A percentile compares a stretch with the other conserved stretches of the same genome.
phyloP scores from a whole-genome alignment of 1,284 basidiomycete genomes.

The Leucoagaricus sp. region DNA sequence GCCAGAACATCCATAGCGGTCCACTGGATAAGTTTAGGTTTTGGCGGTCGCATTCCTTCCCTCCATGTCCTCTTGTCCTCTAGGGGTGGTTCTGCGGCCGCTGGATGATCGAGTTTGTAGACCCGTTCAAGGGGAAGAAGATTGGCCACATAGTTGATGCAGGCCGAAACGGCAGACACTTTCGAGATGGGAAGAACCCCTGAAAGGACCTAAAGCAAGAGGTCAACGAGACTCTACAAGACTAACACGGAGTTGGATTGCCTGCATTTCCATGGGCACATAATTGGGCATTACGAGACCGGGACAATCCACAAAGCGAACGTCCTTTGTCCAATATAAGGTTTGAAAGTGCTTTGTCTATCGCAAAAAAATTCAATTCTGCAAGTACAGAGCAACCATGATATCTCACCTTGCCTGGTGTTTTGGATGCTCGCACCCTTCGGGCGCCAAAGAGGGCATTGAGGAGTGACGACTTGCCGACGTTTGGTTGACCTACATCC shows the following conservation, averaged over 20 bases:
- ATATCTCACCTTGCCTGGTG: constrained; percentile 80
- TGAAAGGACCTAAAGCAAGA: constrained; percentile 56
- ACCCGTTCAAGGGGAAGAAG: constrained; percentile 80
- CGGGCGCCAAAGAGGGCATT: constrained; percentile 88
- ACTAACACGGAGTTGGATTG: constrained; percentile 27
- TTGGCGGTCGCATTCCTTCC: constrained; percentile 45
- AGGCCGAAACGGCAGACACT: constrained; percentile 79
- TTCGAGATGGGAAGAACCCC: constrained; percentile 89
- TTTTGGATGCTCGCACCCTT: constrained; percentile 84
- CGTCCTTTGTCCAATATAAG: constrained; percentile 80
- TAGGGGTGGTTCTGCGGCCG: constrained; percentile 31
- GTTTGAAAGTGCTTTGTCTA: constrained; percentile 97
- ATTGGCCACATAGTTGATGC: constrained; percentile 67
- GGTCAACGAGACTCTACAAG: background rate
- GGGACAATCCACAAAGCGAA: constrained; percentile 85
- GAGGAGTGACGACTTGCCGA: constrained; percentile 89
- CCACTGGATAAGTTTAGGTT: constrained; percentile 47
- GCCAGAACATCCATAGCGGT: constrained; percentile 82
- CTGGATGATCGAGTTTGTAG: constrained; percentile 59
- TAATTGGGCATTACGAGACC: constrained; percentile 83
- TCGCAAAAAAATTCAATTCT: background rate
- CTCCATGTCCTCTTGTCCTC: constrained; percentile 77
- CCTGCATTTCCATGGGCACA: constrained; percentile 81
- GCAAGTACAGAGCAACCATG: background rate
- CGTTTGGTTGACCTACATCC: constrained; percentile 89